A percentile compares a stretch with the other conserved stretches of the same genome.
Conservation (phyloP, 1,284 basidiomycete species). For the Meira miltonrushii region DNA sequence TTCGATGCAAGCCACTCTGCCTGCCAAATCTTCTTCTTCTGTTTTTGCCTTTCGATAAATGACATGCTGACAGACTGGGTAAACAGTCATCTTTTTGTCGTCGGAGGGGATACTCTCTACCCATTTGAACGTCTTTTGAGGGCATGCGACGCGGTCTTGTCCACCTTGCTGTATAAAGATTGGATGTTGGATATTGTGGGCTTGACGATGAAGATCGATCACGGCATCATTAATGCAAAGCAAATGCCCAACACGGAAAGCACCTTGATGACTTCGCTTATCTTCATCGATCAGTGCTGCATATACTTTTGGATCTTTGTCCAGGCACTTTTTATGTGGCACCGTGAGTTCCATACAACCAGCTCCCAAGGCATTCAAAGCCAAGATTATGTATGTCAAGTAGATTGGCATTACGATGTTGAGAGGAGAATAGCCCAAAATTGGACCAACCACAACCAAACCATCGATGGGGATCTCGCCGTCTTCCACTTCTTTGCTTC, state of each 20-base stretch:
- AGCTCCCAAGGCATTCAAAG: slow-evolving; percentile 24
- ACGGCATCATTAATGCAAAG: slow-evolving; percentile 27
- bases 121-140: slow-evolving; percentile 23
- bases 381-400: slow-evolving; percentile 16
- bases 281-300: slow-evolving; percentile 43
- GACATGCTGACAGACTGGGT: slow-evolving; percentile 49
- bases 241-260: slow-evolving; percentile 43
- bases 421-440: slow-evolving; percentile 33
- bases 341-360: slow-evolving; percentile 39
- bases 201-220: slow-evolving; percentile 19
- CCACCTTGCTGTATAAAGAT: slow-evolving; percentile 44
- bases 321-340: slow-evolving; percentile 46
- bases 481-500: background rate
- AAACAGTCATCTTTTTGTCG: slow-evolving; percentile 29
- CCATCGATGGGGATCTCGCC: slow-evolving; percentile 4
- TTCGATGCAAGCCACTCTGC: slow-evolving; percentile 40
- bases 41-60: slow-evolving; percentile 49
- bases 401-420: slow-evolving; percentile 24
- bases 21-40: slow-evolving; percentile 47
- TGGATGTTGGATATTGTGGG: slow-evolving; percentile 29
- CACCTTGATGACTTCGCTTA: slow-evolving; percentile 41
- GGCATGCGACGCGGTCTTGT: slow-evolving; percentile 39
- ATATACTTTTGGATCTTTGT: slow-evolving; percentile 50
- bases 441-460: slow-evolving; percentile 40
- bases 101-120: slow-evolving; percentile 20